Evolutionary conservation across 768 basidiomycete species (phyloP).

Genomic region (Leucocoprinus birnbaumii): DNA sequence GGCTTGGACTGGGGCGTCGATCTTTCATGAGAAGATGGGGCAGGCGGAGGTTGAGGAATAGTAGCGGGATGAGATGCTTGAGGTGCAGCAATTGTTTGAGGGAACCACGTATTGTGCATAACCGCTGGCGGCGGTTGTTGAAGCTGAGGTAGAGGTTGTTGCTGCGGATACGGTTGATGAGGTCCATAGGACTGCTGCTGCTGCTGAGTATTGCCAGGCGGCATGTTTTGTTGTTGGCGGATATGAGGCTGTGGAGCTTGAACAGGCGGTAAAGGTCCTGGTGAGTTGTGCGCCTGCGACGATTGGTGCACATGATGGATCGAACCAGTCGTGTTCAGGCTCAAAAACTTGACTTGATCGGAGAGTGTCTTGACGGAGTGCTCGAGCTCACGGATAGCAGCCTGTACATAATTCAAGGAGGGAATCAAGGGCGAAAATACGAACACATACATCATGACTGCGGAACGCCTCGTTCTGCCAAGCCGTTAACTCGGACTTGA

Average conservation of each 20-base stretch:
- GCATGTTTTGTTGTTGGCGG: slow-evolving; percentile 37
- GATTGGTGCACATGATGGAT: slow-evolving; percentile 35
- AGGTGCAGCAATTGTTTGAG: slow-evolving; percentile 67
- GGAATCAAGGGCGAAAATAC: not conserved
- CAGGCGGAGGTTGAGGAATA: slow-evolving; percentile 51
- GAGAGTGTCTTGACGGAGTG: slow-evolving; percentile 69
- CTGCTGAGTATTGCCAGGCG: slow-evolving; percentile 28
- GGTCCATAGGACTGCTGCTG: not conserved
- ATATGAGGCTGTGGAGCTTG: slow-evolving; percentile 35
- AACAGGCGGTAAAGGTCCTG: slow-evolving; percentile 35
- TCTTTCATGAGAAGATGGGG: slow-evolving; percentile 37
- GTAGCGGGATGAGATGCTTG: slow-evolving; percentile 80
- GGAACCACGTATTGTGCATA: slow-evolving; percentile 59
- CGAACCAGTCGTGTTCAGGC: slow-evolving; percentile 57
- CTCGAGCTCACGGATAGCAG: slow-evolving; percentile 78
- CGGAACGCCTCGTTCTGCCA: slow-evolving; percentile 82
- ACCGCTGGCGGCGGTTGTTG: slow-evolving; percentile 22
- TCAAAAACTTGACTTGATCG: slow-evolving; percentile 82
- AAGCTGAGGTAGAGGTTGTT: slow-evolving; percentile 34
- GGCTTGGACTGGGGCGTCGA: slow-evolving; percentile 48
- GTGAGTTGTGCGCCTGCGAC: slow-evolving; percentile 38
- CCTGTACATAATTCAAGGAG: slow-evolving; percentile 32
- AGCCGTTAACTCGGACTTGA: slow-evolving; percentile 76
- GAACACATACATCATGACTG: slow-evolving; percentile 65
- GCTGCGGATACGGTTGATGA: slow-evolving; percentile 29